Evolutionary conservation across 164 flowering plant species (phyloP).

Genomic region (Magnolia officinalis): DNA sequence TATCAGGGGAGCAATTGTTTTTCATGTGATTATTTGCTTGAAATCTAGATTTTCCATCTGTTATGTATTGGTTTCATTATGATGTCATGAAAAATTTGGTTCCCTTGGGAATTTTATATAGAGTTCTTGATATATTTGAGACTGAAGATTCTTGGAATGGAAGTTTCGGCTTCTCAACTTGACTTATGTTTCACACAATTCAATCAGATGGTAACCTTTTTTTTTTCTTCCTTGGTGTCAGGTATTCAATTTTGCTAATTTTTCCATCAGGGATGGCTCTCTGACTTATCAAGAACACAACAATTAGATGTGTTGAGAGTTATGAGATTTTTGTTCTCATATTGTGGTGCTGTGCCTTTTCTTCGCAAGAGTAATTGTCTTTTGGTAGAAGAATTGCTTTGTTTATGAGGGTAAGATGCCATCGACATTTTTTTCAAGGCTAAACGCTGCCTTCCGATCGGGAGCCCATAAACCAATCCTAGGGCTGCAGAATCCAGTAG

Average conservation of each 20-base stretch:
- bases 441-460: conserved; percentile 38
- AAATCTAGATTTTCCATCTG: no score
- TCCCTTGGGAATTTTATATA: not conserved
- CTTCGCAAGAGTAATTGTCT: conserved; percentile 13
- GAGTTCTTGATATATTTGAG: not conserved
- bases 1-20: no score
- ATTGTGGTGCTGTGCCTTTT: conserved; percentile 10
- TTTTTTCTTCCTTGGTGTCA: not conserved
- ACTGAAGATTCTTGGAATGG: not conserved
- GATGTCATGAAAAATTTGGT: no score
- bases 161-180: no score
- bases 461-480: conserved; percentile 28
- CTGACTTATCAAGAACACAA: not conserved
- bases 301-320: conserved; percentile 17
- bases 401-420: conserved; percentile 65
- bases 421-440: conserved; percentile 39
- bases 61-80: no score
- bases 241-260: not conserved
- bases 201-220: not conserved
- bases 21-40: no score
- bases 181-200: no score
- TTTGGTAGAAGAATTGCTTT: conserved; percentile 17
- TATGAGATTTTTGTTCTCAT: conserved; percentile 36
- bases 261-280: not conserved
- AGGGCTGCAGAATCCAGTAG: conserved; percentile 37